Evolutionary conservation across 352 stramenopile species (phyloP).

Genomic region (Phytophthora pistaciae): DNA sequence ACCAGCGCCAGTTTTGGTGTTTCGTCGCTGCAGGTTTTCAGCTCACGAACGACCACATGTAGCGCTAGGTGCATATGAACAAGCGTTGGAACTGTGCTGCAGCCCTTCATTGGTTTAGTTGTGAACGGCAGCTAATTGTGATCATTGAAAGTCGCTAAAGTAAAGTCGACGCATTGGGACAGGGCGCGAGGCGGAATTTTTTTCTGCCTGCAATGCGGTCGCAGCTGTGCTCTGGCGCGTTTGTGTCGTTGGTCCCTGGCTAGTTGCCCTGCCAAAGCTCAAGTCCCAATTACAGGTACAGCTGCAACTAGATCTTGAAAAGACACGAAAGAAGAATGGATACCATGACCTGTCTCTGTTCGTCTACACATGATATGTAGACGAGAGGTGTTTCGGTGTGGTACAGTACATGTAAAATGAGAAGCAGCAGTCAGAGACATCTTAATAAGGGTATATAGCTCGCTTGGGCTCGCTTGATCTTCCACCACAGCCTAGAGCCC

Average conservation of each 20-base stretch:
- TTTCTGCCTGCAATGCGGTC: constrained; percentile 2
- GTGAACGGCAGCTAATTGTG: too few species aligned
- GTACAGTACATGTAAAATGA: not conserved
- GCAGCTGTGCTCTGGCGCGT: not conserved
- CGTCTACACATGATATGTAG: constrained; percentile 29
- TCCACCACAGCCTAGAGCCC: too few species aligned
- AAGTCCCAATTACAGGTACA: too few species aligned
- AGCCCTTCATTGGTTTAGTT: too few species aligned
- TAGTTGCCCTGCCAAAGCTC: too few species aligned
- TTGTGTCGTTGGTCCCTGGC: too few species aligned
- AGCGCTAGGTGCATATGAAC: not conserved
- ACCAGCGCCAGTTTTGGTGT: not conserved
- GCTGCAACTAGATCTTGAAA: constrained; percentile 16
- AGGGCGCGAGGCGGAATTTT: constrained; percentile 2
- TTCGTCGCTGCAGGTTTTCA: not conserved
- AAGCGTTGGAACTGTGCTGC: not conserved
- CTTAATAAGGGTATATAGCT: too few species aligned
- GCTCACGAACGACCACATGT: not conserved
- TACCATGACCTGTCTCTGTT: constrained; percentile 15
- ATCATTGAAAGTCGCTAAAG: not conserved
- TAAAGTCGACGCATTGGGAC: constrained; percentile 19
- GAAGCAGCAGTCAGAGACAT: too few species aligned
- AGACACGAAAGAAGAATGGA: not conserved
- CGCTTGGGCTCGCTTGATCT: too few species aligned
- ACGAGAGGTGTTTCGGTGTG: constrained; percentile 29